Percentiles rank a stretch among this genome's conserved stretches.
Evolutionary conservation across 2,329 filamentous ascomycete species (phyloP).

Genomic region (Penicillium vulpinum): DNA sequence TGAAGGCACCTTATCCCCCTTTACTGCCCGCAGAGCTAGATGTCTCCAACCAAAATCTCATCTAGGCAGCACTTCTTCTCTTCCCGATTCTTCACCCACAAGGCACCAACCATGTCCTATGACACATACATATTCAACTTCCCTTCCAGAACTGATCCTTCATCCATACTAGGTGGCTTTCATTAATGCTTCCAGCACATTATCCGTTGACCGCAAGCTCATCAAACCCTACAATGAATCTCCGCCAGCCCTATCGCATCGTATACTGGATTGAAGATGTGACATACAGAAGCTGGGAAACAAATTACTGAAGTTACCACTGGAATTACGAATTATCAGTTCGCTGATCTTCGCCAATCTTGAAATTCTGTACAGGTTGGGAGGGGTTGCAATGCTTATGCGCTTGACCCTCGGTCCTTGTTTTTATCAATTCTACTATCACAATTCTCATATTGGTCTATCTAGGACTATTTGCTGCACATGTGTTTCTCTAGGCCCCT

Average conservation of each 20-base stretch:
- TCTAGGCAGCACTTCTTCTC: background rate
- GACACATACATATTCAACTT: background rate
- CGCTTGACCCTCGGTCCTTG: background rate
- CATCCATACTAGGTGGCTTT: background rate
- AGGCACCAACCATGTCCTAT: background rate
- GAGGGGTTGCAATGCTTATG: background rate
- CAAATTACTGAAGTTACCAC: too few relatives aligned
- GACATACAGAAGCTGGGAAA: background rate
- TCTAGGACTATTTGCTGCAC: background rate
- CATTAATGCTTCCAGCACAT: background rate
- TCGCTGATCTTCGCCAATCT: background rate
- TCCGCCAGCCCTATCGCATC: background rate
- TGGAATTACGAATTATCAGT: too few relatives aligned
- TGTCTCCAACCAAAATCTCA: background rate
- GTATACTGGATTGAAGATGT: background rate
- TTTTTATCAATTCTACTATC: background rate
- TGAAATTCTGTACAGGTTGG: background rate
- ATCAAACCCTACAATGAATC: background rate
- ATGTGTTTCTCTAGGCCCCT: background rate
- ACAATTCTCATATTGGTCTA: too few relatives aligned
- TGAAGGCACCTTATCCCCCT: background rate
- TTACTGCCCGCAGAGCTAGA: background rate
- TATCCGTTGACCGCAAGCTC: background rate
- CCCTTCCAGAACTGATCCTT: background rate
- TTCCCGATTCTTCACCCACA: background rate